Base-by-base conservation (phyloP, 495 filamentous ascomycete genomes). In the Beverwykella pulmonaria region DNA sequence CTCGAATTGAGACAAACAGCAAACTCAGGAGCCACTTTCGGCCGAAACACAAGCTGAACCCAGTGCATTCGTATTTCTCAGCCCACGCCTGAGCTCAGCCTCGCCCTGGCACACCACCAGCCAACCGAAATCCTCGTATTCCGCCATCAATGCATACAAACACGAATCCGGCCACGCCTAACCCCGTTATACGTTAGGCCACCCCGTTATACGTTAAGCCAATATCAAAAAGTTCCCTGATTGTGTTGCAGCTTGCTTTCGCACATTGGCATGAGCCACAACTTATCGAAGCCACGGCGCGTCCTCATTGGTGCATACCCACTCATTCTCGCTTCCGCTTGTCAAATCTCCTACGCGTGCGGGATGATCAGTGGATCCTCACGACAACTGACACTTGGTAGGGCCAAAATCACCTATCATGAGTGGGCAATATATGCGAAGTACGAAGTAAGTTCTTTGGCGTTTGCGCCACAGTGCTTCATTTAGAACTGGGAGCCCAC, bases 301-400 rank as follows among this genome's bases (percentile, higher is more conserved):
- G 52, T 19, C 32, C n/a, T 30, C 3, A 29, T 54, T 4, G 27
- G 22, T 34, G 25, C 8, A 27, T 10, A 54, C 17, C 6, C 25
- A 8, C 7, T 29, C 25, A 29, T 4, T 54, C 27, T 54, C 52
- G 52, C 52, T 32, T 32, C 26, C 12, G 23, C 52, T 15, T 32
- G 52, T 54, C 52, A 29, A 6, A 19, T 54, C 27, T 32, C 52
- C 25, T 3, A 54, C 39, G 27, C 52, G 23, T 23, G 52, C 52
- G 23, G 27, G 52, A 9, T 19, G 52, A 54, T 54, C 52, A 54
- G 52, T 54, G 52, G 52, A 54, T 26, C 25, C 23, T 27, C 52
- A 32, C 23, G 26, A 30, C 52, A 14, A 54, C 3, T 54, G 26
- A 27, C 23, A 29, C 52, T 32, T 17, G 26, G 17, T 17, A 19